Percentiles rank a stretch among this genome's conserved stretches.
Evolutionary conservation across 768 basidiomycete species (phyloP).

Genomic region (Lyophyllum atratum): DNA sequence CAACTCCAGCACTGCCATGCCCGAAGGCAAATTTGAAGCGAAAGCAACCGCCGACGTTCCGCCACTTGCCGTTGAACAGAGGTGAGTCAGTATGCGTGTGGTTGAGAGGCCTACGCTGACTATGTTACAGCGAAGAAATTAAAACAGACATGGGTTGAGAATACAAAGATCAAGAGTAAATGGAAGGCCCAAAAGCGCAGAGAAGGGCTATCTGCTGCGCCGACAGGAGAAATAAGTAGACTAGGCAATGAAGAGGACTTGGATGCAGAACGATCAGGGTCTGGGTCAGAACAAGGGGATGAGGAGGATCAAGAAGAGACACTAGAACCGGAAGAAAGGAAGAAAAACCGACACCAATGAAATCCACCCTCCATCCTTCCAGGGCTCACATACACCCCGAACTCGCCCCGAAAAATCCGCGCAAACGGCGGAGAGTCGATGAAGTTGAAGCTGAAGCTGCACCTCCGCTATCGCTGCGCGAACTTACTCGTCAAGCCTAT

Average conservation of each 20-base stretch:
- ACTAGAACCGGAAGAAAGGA: conserved; percentile 14
- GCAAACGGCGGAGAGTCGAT: conserved; percentile 18
- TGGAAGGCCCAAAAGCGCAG: conserved; percentile 75
- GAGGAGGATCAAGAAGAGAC: conserved; percentile 17
- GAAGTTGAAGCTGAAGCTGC: conserved; percentile 15
- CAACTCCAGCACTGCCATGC: conserved; percentile 19
- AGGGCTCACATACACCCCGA: conserved; percentile 29
- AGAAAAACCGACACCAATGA: conserved; percentile 11
- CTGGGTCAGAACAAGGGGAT: conserved; percentile 18
- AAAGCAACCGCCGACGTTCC: conserved; percentile 71
- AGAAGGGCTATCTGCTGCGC: conserved; percentile 30
- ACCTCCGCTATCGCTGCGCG: conserved; percentile 46
- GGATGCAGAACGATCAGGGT: conserved; percentile 11
- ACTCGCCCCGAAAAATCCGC: conserved; percentile 15
- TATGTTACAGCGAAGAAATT: conserved; percentile 66
- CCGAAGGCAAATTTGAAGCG: conserved; percentile 35
- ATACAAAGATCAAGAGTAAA: conserved; percentile 73
- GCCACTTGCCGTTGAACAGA: conserved; percentile 61
- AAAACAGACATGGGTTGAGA: conserved; percentile 80
- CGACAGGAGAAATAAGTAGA: conserved; percentile 14
- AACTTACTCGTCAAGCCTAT: conserved; percentile 65
- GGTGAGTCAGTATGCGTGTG: conserved; percentile 41
- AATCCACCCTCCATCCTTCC: conserved; percentile 23
- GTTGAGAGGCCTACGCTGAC: conserved; percentile 3
- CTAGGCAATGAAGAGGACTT: conserved; percentile 10